Conservation (phyloP, 352 stramenopile genomes). For the Aphanomyces invadans region DNA sequence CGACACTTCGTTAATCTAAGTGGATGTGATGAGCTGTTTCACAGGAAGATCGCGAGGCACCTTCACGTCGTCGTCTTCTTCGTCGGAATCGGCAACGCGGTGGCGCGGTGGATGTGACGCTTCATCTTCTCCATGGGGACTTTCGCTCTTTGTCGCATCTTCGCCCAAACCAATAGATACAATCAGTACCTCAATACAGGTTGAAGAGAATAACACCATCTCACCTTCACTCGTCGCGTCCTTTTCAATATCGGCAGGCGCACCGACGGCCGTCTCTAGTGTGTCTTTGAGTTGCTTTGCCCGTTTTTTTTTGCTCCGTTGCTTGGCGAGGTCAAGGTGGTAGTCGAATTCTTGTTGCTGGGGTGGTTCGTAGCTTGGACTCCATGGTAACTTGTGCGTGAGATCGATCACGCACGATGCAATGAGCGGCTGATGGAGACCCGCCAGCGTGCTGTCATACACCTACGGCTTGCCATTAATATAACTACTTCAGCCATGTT, state of each 20-base stretch:
- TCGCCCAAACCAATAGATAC: too few species aligned
- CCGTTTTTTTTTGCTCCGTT: not conserved
- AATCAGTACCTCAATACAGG: too few species aligned
- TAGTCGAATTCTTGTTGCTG: slow-evolving; percentile 36
- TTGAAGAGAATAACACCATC: too few species aligned
- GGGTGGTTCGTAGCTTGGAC: slow-evolving; percentile 37
- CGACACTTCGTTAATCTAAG: slow-evolving; percentile 8
- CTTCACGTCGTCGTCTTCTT: not conserved
- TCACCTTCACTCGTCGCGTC: not conserved
- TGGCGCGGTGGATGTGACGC: not conserved
- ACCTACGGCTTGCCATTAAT: slow-evolving; percentile 1
- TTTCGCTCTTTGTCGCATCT: not conserved
- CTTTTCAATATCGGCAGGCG: slow-evolving; percentile 22
- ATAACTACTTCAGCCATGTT: too few species aligned
- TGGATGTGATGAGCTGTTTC: not conserved
- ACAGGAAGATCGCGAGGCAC: too few species aligned
- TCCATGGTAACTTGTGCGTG: slow-evolving; percentile 60
- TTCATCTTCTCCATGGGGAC: too few species aligned
- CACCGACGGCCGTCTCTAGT: not conserved
- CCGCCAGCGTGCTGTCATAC: slow-evolving; percentile 33
- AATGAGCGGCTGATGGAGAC: slow-evolving; percentile 43
- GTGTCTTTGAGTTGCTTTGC: slow-evolving; percentile 1
- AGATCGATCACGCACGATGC: slow-evolving; percentile 55
- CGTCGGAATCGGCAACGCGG: not conserved
- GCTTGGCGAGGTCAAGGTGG: slow-evolving; percentile 20